Base-by-base conservation (phyloP, 2,329 filamentous ascomycete genomes). In the Ascochyta fabae region DNA sequence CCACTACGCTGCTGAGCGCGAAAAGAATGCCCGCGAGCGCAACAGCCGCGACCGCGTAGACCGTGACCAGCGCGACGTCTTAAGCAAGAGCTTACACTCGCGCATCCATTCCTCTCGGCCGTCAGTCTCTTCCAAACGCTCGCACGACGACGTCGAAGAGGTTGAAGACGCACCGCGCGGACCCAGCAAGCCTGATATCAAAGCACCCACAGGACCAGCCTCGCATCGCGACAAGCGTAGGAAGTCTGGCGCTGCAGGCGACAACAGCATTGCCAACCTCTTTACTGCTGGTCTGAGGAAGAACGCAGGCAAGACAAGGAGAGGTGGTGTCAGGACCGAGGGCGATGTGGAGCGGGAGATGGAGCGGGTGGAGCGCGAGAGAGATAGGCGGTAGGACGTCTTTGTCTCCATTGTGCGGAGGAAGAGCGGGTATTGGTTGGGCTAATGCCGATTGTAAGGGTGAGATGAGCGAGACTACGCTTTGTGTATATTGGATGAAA, bases 1-100 rank as follows among this genome's bases (percentile, higher is more conserved):
- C 61, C 81, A 85, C n/a, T 88, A 90, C 72, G 88, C 88, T 1
- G 78, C 87, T 0, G 88, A 91, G 73, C 85, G 88, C 22, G 88
- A 90, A 69, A 66, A 60, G 19, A 72, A 75, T n/a, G 67, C 67
- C 13, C 62, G 69, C 1, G 71, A 72, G 48, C 65, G 71, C 16
- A 67, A 71, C 15, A 64, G 64, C 26, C 58, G 66, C 7, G 70
- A 70, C 22, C 68, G 70, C 23, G 64, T 64, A 13, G 64, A 69
- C 29, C 64, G 67, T 40, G 57, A 53, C 6, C 42, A 61, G 2
- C 61, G 56, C 10, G 57, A 61, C 2, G 36, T 39, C 5, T 10
- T 51, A 0, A 42, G 38, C 31, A 64, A 67, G 27, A 53, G 60
- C 22, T 23, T 68, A 7, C 61, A 66, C 42, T 62, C 65, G 2